Evolutionary conservation across 2,329 filamentous ascomycete species (phyloP).

Genomic region (Xylariaceae sp.): DNA sequence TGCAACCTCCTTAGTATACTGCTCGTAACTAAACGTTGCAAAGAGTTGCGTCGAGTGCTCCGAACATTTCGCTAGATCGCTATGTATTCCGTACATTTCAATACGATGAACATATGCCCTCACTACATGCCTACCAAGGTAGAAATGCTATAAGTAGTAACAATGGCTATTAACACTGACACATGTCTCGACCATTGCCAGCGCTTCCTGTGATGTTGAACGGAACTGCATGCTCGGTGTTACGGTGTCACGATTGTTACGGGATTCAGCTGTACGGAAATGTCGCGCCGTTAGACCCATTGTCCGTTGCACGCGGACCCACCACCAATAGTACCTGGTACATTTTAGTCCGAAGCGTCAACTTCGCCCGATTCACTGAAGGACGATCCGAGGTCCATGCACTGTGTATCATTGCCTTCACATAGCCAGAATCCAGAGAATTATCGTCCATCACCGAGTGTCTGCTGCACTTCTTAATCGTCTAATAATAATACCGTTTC

Average conservation of each 20-base stretch:
- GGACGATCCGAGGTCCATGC: no score
- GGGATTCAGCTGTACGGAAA: no score
- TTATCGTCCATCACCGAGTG: neutral
- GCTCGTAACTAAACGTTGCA: constrained; percentile 3
- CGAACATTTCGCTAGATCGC: constrained; percentile 4
- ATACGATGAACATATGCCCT: constrained; percentile 35
- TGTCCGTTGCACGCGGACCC: no score
- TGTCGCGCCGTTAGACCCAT: no score
- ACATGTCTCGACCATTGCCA: no score
- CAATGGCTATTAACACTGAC: no score
- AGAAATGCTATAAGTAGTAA: neutral
- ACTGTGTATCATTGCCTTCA: no score
- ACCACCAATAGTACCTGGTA: no score
- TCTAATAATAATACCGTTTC: neutral
- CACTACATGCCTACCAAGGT: neutral
- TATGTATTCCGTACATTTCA: constrained; percentile 30
- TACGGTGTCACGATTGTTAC: neutral
- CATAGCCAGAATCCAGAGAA: no score
- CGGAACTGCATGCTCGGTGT: neutral
- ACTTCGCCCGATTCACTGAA: no score
- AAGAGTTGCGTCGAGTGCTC: neutral
- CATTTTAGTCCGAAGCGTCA: no score
- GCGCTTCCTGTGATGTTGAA: neutral
- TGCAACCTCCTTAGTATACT: constrained; percentile 3
- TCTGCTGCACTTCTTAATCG: neutral